Base-by-base conservation (phyloP, 2,329 filamentous ascomycete species). In the Penicillium janthinellum region DNA sequence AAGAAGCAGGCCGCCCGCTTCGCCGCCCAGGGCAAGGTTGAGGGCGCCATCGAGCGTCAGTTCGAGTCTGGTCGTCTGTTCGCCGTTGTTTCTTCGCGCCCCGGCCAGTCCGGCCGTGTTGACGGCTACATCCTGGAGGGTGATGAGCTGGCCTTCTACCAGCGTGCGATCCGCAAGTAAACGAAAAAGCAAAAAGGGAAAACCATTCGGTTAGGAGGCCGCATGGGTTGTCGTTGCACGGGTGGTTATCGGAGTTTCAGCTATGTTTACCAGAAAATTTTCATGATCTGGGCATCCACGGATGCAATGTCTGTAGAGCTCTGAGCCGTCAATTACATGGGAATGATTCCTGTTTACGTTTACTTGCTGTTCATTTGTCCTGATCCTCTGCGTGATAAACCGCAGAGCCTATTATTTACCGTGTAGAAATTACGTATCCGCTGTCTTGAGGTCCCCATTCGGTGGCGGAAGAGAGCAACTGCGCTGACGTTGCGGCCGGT, bases 111-210 rank as follows among this genome's bases (percentile, higher is more conserved):
- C 80, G 95, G 95, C 76, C 92, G 95, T 83, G 88, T 87, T 76
- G 95, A 99, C 81, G 95, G 95, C 71, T 99, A 99, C 86, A 89
- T 99, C 81, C 87, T 99, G 71, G 95, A 99, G 89, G 95, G 95
- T 77, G 95, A 99, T 83, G 95, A 99, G 89, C 88, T 99, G 77
- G 92, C 93, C 82, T 99, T 99, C 91, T 99, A 99, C 92, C 93
- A 96, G 90, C 91, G 91, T 85, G 93, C 93, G 84, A 92, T 98
- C 82, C 91, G 95, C 89, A 98, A 96, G 88, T 98, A 97, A 85
- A 86, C 73, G 64, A 69, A 64, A 70, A 68, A 71, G 51, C 62
- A 63, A 70, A 70, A 67, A 68, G 59, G 64, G 64, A 64, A 66
- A 64, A 56, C 60, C 62, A 65, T 65, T 59, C 59, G 64, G 63